Evolutionary conservation across 345 rosid genomes (phyloP).

Genomic region (Aethionema arabicum): DNA sequence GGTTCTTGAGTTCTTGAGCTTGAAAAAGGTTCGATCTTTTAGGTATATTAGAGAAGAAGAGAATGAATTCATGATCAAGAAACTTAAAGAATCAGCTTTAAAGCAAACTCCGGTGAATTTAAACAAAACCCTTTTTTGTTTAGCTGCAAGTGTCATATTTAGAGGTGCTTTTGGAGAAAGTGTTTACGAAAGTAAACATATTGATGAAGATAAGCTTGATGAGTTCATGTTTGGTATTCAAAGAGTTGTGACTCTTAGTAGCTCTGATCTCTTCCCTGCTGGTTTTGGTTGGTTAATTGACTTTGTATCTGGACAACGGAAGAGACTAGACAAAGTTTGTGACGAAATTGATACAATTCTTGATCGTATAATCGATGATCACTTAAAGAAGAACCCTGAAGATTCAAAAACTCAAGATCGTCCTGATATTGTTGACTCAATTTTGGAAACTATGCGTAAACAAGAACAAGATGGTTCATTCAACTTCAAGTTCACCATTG

Average conservation of each 20-base stretch:
- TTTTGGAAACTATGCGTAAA: neutral
- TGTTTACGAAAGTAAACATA: constrained; percentile 2
- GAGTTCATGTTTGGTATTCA: constrained; percentile 23
- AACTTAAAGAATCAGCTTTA: constrained; percentile 21
- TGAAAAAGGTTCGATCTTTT: constrained; percentile 22
- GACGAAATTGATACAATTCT: constrained; percentile 17
- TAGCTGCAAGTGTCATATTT: constrained; percentile 11
- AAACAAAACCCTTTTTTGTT: neutral
- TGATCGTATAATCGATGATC: constrained; percentile 23
- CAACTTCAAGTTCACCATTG: constrained; percentile 25
- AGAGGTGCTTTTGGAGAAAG: constrained; percentile 27
- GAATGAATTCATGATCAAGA: constrained; percentile 28
- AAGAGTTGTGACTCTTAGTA: constrained; percentile 2
- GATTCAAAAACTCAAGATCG: constrained; percentile 8
- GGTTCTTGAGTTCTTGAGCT: constrained; percentile 14
- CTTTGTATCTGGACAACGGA: constrained; percentile 21
- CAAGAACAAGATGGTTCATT: constrained; percentile 13
- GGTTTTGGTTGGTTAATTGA: constrained; percentile 26
- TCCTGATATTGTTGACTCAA: constrained; percentile 24
- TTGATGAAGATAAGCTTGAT: constrained; percentile 15
- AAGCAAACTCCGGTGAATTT: constrained; percentile 27
- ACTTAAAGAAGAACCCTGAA: constrained; percentile 9
- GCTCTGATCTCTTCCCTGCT: constrained; percentile 26
- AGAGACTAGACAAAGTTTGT: constrained; percentile 16
- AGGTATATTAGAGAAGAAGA: constrained; percentile 35